A percentile compares a stretch with the other conserved stretches of the same genome.
phyloP scores from a whole-genome alignment of 2,329 filamentous ascomycete species.

The Cordyceps sp. region DNA sequence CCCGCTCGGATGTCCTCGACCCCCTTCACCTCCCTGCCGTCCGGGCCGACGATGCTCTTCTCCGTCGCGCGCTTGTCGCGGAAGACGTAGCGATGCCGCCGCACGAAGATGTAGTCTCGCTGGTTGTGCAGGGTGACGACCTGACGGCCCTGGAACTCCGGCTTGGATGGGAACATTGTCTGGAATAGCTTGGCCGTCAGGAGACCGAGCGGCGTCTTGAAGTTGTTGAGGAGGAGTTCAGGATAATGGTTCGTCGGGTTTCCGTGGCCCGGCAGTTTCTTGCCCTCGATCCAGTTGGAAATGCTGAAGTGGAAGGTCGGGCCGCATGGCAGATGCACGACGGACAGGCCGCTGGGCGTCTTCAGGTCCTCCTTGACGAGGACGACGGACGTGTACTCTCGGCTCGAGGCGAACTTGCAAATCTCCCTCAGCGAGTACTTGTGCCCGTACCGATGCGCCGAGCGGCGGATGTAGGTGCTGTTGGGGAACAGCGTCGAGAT shows the following conservation, averaged over 20 bases:
- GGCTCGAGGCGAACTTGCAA: slow-evolving; percentile 63
- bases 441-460: slow-evolving; percentile 66
- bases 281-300: slow-evolving; percentile 78
- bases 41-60: slow-evolving; percentile 66
- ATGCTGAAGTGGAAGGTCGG: slow-evolving; percentile 90
- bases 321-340: slow-evolving; percentile 69
- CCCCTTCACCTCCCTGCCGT: slow-evolving; percentile 71
- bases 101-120: slow-evolving; percentile 88
- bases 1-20: slow-evolving; percentile 76
- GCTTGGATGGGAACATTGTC: slow-evolving; percentile 46
- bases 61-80: slow-evolving; percentile 75
- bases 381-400: slow-evolving; percentile 69
- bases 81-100: slow-evolving; percentile 83
- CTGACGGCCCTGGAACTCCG: slow-evolving; percentile 73
- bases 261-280: slow-evolving; percentile 73
- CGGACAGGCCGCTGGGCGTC: slow-evolving; percentile 61
- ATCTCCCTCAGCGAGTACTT: slow-evolving; percentile 92
- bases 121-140: slow-evolving; percentile 90
- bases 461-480: slow-evolving; percentile 71
- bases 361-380: slow-evolving; percentile 85
- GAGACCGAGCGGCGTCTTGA: slow-evolving; percentile 81
- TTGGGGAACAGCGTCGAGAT: slow-evolving; percentile 77
- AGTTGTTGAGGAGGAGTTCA: slow-evolving; percentile 84
- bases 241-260: slow-evolving; percentile 82
- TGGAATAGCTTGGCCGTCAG: slow-evolving; percentile 71